Conservation (phyloP, 441 rosid species). For the Eruca vesicaria region DNA sequence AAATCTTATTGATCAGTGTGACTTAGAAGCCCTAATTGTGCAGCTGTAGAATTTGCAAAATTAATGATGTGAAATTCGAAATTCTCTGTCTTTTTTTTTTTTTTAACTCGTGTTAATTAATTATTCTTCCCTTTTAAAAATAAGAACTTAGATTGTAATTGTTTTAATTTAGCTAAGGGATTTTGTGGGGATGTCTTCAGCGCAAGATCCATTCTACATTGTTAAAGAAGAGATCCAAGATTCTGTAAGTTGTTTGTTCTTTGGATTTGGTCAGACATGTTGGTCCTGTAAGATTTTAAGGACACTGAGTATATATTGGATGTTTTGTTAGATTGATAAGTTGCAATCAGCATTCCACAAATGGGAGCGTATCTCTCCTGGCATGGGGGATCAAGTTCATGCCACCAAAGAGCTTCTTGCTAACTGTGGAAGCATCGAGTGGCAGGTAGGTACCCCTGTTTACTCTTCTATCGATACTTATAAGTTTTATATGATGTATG, state of each 20-base stretch:
- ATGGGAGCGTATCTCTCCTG: constrained; percentile 75
- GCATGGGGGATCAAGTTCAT: constrained; percentile 63
- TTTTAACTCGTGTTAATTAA: background rate
- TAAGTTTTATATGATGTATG: too few relatives aligned
- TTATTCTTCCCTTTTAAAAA: background rate
- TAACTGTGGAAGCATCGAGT: constrained; percentile 84
- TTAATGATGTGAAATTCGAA: background rate
- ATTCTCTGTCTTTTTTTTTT: too few relatives aligned
- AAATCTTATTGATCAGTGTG: constrained; percentile 9
- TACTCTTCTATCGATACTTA: background rate
- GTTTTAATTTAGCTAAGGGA: background rate
- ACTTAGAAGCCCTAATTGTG: background rate
- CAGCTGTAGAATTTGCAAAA: background rate
- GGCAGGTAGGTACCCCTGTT: constrained; percentile 75
- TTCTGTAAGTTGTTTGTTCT: constrained; percentile 71
- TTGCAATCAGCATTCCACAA: constrained; percentile 79
- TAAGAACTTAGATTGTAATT: background rate
- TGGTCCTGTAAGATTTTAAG: background rate
- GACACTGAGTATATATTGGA: background rate
- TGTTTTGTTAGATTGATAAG: constrained; percentile 73
- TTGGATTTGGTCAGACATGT: background rate
- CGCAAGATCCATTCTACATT: constrained; percentile 95
- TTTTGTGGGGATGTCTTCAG: constrained; percentile 66
- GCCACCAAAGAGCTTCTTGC: constrained; percentile 69
- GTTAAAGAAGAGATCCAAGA: constrained; percentile 97